These are phyloP conservation scores for Nakaseomyces delphensis DNA, from an alignment of 1,139 yeast genomes.

Conservation along the genomic window DNA sequence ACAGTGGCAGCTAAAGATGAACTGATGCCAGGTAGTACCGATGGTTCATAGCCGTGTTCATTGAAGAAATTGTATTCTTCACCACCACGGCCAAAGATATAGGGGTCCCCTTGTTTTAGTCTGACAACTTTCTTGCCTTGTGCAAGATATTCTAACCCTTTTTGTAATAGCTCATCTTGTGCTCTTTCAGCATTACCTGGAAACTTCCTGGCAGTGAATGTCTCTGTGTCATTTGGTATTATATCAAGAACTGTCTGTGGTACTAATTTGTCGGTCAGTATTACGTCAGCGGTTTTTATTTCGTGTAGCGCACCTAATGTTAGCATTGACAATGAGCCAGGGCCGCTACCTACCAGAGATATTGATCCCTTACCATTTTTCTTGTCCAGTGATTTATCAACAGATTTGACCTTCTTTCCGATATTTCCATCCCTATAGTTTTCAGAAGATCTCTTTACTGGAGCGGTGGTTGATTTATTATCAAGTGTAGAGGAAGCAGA, in stretches of 20 bases:
- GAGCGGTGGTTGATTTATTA: not conserved
- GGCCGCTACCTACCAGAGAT: conserved; percentile 87
- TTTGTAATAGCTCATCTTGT: conserved; percentile 66
- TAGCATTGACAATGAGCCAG: conserved; percentile 75
- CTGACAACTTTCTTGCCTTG: conserved; percentile 76
- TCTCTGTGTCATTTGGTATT: conserved; percentile 64
- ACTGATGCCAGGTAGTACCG: conserved; percentile 79
- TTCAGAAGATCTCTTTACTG: not conserved
- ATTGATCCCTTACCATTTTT: conserved; percentile 44
- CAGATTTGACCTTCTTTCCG: conserved; percentile 3
- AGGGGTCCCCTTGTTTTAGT: conserved; percentile 95
- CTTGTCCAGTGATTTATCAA: not conserved
- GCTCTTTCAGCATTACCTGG: conserved; percentile 97
- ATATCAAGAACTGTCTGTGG: conserved; percentile 80
- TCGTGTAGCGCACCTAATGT: conserved; percentile 82
- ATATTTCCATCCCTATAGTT: not conserved
- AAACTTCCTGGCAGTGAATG: conserved; percentile 84
- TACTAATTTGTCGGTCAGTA: conserved; percentile 85
- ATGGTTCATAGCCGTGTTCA: conserved; percentile 58
- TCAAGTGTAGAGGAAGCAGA: no score
- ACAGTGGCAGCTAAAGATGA: conserved; percentile 89
- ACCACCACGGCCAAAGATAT: conserved; percentile 94
- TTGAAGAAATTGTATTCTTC: conserved; percentile 73
- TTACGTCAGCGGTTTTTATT: conserved; percentile 71
- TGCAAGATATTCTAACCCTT: conserved; percentile 57